Evolutionary conservation across 108 stramenopile genomes (phyloP).

Genomic region (Nitzschia palea): DNA sequence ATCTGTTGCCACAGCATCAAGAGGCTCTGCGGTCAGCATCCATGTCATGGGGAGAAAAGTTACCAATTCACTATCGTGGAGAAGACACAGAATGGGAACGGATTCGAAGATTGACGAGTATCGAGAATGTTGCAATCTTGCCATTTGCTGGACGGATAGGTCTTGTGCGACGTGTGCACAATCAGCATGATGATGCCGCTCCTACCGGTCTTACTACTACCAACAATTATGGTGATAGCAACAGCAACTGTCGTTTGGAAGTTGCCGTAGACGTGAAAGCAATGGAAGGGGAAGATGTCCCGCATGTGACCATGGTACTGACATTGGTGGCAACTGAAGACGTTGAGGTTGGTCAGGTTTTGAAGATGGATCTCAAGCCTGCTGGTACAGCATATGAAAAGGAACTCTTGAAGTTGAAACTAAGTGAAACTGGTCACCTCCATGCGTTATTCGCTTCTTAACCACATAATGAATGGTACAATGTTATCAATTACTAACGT

Average conservation of each 20-base stretch:
- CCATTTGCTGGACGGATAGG: slow-evolving; percentile 45
- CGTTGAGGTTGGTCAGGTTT: slow-evolving; percentile 28
- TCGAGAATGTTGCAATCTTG: slow-evolving; percentile 29
- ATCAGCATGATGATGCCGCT: too few relatives aligned
- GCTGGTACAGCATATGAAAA: slow-evolving; percentile 11
- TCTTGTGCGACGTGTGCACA: slow-evolving; percentile 29
- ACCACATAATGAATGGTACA: too few relatives aligned
- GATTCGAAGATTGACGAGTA: neutral
- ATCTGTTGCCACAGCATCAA: slow-evolving; percentile 24
- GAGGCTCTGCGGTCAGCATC: neutral
- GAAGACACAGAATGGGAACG: slow-evolving; percentile 21
- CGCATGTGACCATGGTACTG: slow-evolving; percentile 8
- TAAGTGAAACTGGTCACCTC: too few relatives aligned
- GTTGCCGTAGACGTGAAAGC: too few relatives aligned
- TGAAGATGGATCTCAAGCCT: slow-evolving; percentile 21
- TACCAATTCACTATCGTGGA: slow-evolving; percentile 37
- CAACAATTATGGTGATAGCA: too few relatives aligned
- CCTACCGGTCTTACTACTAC: too few relatives aligned
- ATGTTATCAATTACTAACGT: too few relatives aligned
- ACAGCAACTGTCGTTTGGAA: slow-evolving; percentile 14
- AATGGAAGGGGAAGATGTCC: neutral
- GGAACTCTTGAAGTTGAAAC: slow-evolving; percentile 1
- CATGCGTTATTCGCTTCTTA: too few relatives aligned
- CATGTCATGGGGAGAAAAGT: slow-evolving; percentile 7
- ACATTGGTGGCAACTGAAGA: slow-evolving; percentile 33